A percentile compares a stretch with the other conserved stretches of the same genome.
These are phyloP conservation scores for Pestalotiopsis fici DNA, from an alignment of 2,329 filamentous ascomycete genomes.

Conservation along the genomic window DNA sequence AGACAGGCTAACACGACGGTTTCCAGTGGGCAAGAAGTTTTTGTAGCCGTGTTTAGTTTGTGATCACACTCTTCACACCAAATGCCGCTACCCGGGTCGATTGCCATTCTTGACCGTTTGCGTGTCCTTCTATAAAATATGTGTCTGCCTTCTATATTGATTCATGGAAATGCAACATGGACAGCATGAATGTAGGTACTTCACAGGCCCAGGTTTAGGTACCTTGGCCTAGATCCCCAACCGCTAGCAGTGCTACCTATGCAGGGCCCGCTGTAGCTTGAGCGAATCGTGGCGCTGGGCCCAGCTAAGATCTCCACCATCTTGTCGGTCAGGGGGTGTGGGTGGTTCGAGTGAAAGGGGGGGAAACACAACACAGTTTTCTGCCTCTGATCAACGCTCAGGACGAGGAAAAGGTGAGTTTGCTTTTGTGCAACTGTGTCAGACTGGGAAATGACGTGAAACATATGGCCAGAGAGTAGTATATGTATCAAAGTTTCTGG, in stretches of 20 bases:
- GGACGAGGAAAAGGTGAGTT: not conserved
- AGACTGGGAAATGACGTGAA: not conserved
- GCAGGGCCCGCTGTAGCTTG: not conserved
- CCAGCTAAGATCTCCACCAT: not conserved
- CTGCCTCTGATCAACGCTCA: not conserved
- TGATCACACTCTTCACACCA: not conserved
- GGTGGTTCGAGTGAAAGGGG: not conserved
- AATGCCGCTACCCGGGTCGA: not conserved
- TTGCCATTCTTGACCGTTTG: not conserved
- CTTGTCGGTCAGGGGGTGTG: not conserved
- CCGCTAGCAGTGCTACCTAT: not conserved
- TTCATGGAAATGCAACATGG: not conserved
- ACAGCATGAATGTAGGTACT: not conserved
- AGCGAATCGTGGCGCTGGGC: not conserved
- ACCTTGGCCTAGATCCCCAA: not conserved
- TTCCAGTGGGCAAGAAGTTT: not conserved
- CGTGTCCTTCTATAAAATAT: not conserved
- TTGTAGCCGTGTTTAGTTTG: not conserved
- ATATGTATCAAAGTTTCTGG: not conserved
- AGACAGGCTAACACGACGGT: not conserved
- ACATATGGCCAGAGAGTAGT: not conserved
- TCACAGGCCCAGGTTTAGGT: not conserved
- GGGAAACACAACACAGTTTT: not conserved
- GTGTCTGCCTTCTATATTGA: not conserved
- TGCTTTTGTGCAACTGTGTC: not conserved